phyloP scores from a whole-genome alignment of 768 basidiomycete species.

The Botryobasidium botryosum region DNA sequence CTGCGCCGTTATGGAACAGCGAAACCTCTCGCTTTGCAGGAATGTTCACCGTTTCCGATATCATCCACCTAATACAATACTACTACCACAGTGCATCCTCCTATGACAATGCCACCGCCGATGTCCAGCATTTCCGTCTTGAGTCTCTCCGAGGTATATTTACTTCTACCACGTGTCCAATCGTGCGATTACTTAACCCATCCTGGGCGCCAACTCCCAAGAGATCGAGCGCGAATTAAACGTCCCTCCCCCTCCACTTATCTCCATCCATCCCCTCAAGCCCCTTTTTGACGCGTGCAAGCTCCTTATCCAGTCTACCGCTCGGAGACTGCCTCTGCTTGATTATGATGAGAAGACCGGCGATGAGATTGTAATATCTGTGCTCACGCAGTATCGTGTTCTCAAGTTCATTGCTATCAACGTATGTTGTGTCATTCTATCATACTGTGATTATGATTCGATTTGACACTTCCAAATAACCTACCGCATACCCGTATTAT shows the following conservation, averaged over 20 bases:
- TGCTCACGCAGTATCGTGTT: slow-evolving; percentile 92
- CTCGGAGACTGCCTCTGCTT: slow-evolving; percentile 82
- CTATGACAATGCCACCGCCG: slow-evolving; percentile 68
- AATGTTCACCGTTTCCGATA: slow-evolving; percentile 98
- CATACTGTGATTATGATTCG: no score
- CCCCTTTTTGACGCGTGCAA: slow-evolving; percentile 83
- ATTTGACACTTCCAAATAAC: not conserved
- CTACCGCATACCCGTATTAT: not conserved
- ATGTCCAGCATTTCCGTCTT: slow-evolving; percentile 84
- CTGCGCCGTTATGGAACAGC: slow-evolving; percentile 96
- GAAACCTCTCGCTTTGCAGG: slow-evolving; percentile 84
- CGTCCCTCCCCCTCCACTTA: slow-evolving; percentile 81
- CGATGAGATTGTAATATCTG: slow-evolving; percentile 88
- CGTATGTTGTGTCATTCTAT: slow-evolving; percentile 30
- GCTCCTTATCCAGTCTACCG: slow-evolving; percentile 86
- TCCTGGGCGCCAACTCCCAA: slow-evolving; percentile 18
- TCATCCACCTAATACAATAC: slow-evolving; percentile 98
- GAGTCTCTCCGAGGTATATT: slow-evolving; percentile 71
- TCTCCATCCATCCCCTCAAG: slow-evolving; percentile 73
- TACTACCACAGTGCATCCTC: slow-evolving; percentile 77
- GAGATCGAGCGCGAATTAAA: slow-evolving; percentile 88
- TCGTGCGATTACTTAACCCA: slow-evolving; percentile 1
- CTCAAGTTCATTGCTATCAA: slow-evolving; percentile 98
- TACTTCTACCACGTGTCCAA: not conserved
- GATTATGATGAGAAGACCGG: slow-evolving; percentile 87